These are phyloP conservation scores for Taphrina flavorubra DNA, from an alignment of 1,139 yeast species.

Conservation along the genomic window DNA sequence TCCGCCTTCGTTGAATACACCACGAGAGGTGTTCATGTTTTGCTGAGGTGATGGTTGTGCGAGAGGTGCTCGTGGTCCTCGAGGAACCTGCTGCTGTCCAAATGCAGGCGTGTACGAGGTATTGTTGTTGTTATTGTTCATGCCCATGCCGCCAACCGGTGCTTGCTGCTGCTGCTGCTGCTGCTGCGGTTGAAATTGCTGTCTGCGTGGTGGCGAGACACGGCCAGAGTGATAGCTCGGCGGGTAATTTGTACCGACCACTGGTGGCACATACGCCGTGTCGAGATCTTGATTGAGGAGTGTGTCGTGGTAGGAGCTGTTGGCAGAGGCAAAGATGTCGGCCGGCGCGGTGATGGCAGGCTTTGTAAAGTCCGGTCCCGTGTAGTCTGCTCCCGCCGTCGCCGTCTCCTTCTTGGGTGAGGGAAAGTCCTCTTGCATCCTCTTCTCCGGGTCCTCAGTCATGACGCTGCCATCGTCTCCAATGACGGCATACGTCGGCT, in stretches of 20 bases:
- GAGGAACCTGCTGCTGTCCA: conserved; percentile 8
- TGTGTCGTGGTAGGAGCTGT: conserved; percentile 15
- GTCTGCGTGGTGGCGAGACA: conserved; percentile 19
- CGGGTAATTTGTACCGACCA: conserved; percentile 4
- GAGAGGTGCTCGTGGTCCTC: conserved; percentile 17
- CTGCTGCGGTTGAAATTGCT: conserved; percentile 11
- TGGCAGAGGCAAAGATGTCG: conserved; percentile 8
- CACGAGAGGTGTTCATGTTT: conserved; percentile 10
- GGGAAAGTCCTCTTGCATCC: conserved; percentile 24
- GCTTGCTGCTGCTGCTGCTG: conserved; percentile 10
- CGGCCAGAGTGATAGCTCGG: conserved; percentile 6
- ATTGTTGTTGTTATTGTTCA: not conserved
- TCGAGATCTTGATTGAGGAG: conserved; percentile 6
- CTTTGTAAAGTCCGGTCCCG: conserved; percentile 10
- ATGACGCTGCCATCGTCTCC: conserved; percentile 39
- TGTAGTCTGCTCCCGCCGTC: not conserved
- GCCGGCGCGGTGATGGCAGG: conserved; percentile 8
- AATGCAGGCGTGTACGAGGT: not conserved
- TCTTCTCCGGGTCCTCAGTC: conserved; percentile 31
- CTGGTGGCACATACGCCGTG: conserved; percentile 1
- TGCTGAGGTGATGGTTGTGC: not conserved
- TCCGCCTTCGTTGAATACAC: conserved; percentile 23
- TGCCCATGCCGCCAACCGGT: not conserved
- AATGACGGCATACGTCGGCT: conserved; percentile 36
- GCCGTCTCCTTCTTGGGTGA: conserved; percentile 8